Base-by-base conservation (phyloP, 768 basidiomycete genomes). In the Hygrocybe punicea region DNA sequence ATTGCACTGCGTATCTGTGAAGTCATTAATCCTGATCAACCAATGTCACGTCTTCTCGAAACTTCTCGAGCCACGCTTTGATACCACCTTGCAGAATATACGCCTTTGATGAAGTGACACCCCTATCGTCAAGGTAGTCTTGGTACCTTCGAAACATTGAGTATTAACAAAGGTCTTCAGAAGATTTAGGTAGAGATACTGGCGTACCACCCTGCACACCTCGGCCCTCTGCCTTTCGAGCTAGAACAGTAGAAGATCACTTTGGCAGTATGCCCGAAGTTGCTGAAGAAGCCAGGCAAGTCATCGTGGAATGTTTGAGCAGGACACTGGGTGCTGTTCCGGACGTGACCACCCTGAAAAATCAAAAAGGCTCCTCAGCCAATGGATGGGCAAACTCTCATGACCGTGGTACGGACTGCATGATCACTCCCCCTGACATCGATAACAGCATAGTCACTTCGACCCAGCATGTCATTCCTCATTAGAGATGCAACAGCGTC, bases 211-310 rank as follows among this genome's bases (percentile, higher is more conserved):
- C 76, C 78, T 17, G 81, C 82, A 66, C 78, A 81, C 10, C 82
- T 71, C 14, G 82, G 81, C 1, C 73, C 82, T 29, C 83, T 71
- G 14, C 81, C 82, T 42, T 71, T 69, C 1, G 80, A 82, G 60
- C 79, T 79, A 39, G 73, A 68, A 54, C 81, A 84, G 56, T 84
- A 84, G 57, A 84, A 84, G 6, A 84, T 74, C 8, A 84, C 80
- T 11, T 69, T 67, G 9, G 68, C 61, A 0, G 71, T 76, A 21
- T 71, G 62, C 50, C 69, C 69, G 60, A 79, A 75, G 51, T 71
- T 69, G 24, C 78, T 70, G 24, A 76, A 72, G 61, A 83, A 78
- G 8, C 44, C 37, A 1, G 73, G 68, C 11, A 81, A 66, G 37
- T 77, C 70, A 49, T 79, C 73, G 47, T 77, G 74, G 62, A 85